Conservation (phyloP, 345 rosid genomes). For the Murraya koenigii region DNA sequence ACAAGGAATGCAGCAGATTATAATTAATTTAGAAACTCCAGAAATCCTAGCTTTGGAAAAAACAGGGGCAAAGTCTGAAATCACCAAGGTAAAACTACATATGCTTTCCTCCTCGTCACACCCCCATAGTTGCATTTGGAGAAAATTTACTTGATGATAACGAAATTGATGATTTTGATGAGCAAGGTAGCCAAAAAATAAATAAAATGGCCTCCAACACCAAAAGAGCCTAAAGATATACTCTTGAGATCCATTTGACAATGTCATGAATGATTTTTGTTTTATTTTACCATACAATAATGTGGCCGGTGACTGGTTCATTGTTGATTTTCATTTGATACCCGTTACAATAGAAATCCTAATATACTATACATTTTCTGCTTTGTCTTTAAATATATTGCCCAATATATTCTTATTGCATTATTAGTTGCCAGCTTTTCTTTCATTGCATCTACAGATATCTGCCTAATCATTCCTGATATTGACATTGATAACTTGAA, state of each 20-base stretch:
- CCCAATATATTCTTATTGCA: not conserved
- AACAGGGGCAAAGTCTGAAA: constrained; percentile 56
- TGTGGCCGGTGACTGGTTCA: not conserved
- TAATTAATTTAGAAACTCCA: constrained; percentile 70
- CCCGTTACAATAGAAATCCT: not conserved
- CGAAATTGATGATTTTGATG: not conserved
- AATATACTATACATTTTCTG: not conserved
- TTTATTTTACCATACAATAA: not conserved
- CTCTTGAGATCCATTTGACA: not conserved
- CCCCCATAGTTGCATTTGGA: not conserved
- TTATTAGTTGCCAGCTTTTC: not conserved
- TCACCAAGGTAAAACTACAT: constrained; percentile 52
- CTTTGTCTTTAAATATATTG: not conserved
- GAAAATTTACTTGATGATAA: not conserved
- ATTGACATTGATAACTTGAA: not conserved
- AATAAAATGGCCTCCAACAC: not conserved
- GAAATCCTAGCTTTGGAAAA: constrained; percentile 67
- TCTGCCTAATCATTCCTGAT: not conserved
- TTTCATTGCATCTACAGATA: not conserved
- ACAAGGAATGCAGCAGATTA: constrained; percentile 93
- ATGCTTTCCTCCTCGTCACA: not conserved
- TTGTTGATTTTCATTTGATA: constrained; percentile 4
- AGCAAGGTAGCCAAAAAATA: not conserved
- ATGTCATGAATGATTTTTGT: not conserved
- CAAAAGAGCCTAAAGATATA: not conserved